Conservation (phyloP, 331 rosid species). For the Acacia concinna region DNA sequence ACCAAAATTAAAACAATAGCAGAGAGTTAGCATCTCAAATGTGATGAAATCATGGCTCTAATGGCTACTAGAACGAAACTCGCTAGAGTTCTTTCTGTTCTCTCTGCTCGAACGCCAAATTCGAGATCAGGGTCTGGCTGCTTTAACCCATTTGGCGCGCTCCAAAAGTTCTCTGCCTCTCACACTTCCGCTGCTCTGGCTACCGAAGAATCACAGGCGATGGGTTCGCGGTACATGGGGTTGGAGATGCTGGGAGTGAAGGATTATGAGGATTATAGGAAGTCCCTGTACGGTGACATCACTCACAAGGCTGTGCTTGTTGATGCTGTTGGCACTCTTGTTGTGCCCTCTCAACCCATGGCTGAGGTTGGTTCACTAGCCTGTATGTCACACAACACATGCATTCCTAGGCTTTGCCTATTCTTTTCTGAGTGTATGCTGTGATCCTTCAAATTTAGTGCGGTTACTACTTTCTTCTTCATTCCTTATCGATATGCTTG, state of each 20-base stretch:
- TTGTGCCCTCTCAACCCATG: slow-evolving; percentile 96
- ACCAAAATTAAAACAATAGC: neutral
- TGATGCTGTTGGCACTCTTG: slow-evolving; percentile 95
- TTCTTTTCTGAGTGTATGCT: neutral
- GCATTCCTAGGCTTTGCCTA: neutral
- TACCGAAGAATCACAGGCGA: slow-evolving; percentile 29
- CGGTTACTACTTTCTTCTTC: neutral
- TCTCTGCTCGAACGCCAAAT: neutral
- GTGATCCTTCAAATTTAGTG: neutral
- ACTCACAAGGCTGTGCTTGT: slow-evolving; percentile 90
- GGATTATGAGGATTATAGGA: slow-evolving; percentile 81
- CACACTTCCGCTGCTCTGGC: slow-evolving; percentile 44
- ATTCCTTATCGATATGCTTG: neutral
- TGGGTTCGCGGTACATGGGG: slow-evolving; percentile 35
- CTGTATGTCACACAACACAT: neutral
- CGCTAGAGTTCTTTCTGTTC: slow-evolving; percentile 25
- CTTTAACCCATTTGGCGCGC: neutral
- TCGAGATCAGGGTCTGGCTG: neutral
- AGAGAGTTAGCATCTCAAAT: slow-evolving; percentile 26
- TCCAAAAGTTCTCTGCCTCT: slow-evolving; percentile 21
- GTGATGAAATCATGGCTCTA: slow-evolving; percentile 47
- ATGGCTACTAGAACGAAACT: slow-evolving; percentile 49
- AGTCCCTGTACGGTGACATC: slow-evolving; percentile 82
- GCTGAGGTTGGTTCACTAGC: slow-evolving; percentile 61
- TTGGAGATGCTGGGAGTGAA: slow-evolving; percentile 53